Base-by-base conservation (phyloP, 2,329 filamentous ascomycete genomes). In the Gnomoniopsis smithogilvyi region DNA sequence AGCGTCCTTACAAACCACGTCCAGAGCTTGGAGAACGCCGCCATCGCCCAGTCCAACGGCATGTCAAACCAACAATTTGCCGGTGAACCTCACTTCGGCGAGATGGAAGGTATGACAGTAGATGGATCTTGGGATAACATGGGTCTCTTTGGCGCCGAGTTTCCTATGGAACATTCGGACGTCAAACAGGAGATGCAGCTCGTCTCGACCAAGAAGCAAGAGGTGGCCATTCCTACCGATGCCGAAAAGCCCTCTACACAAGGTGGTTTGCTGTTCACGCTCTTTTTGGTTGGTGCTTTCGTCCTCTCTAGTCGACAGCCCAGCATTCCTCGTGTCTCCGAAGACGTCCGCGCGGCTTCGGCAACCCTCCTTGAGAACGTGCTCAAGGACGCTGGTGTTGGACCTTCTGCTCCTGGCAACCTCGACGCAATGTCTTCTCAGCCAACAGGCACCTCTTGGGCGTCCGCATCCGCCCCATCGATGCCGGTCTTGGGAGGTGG, bases 231-330 rank as follows among this genome's bases (percentile, higher is more conserved):
- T 53, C 70, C 75, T 47, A 70, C 71, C 67, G 81, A 85, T 46
- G 72, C 74, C 60, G 85, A 89, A 63, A 88, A 88, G 76, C 78
- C 84, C 60, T 82, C 87, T 62, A 88, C 91, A 66, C 90, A 93
- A 68, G 91, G 92, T 54, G 85, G 91, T 68, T 77, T 98, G 68
- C 82, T 98, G 73, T 89, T 94, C 74, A 96, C 97, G 92, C 90
- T 97, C 66, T 90, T 99, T 70, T 89, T 99, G 56, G 93, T 96
- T 64, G 95, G 95, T 70, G 95, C 95, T 55, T 96, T 97, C 71
- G 92, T 98, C 67, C 89, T 95, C 63, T 97, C 94, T 34, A 96
- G 93, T 76, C 86, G 86, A 66, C 84, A 86, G n/a, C 85, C 87
- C 43, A 85, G 86, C 65, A 87, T 96, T 66, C 90, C 90, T 53